These are phyloP conservation scores for Teunomyces pallodes DNA, from an alignment of 805 yeast species.

Conservation along the genomic window DNA sequence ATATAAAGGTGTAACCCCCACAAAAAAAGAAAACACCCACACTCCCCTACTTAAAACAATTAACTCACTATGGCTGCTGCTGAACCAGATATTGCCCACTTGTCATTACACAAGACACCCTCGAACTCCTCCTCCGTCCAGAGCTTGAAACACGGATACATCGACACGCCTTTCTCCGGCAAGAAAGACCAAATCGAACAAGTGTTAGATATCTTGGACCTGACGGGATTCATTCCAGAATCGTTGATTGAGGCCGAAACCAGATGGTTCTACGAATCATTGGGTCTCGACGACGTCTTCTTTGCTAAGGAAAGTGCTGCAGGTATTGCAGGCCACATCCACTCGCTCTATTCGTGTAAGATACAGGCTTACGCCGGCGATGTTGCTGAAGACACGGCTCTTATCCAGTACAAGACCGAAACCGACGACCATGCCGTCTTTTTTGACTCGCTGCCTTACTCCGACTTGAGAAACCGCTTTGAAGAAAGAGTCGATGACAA, in stretches of 20 bases:
- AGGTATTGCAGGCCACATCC: constrained; percentile 79
- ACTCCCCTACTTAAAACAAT: neutral
- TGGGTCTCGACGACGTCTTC: constrained; percentile 91
- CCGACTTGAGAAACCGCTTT: constrained; percentile 44
- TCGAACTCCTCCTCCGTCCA: constrained; percentile 32
- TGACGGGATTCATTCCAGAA: constrained; percentile 87
- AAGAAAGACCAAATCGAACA: constrained; percentile 76
- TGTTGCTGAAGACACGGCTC: constrained; percentile 41
- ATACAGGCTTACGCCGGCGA: constrained; percentile 79
- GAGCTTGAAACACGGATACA: constrained; percentile 57
- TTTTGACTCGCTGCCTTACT: constrained; percentile 61
- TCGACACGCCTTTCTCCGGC: constrained; percentile 71
- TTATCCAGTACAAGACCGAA: constrained; percentile 77
- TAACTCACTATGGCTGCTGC: constrained; percentile 3
- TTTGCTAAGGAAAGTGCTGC: constrained; percentile 82
- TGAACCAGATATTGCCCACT: constrained; percentile 19
- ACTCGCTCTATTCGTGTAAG: constrained; percentile 88
- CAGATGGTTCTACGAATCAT: constrained; percentile 79
- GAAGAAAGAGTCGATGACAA: constrained; percentile 79
- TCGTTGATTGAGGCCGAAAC: constrained; percentile 81
- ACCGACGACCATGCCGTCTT: constrained; percentile 85
- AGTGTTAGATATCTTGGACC: constrained; percentile 79
- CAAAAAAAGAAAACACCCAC: neutral
- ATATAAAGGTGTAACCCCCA: neutral
- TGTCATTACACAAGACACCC: constrained; percentile 21